Conservation (phyloP, 106 monocot species). For the Chionographis japonica region DNA sequence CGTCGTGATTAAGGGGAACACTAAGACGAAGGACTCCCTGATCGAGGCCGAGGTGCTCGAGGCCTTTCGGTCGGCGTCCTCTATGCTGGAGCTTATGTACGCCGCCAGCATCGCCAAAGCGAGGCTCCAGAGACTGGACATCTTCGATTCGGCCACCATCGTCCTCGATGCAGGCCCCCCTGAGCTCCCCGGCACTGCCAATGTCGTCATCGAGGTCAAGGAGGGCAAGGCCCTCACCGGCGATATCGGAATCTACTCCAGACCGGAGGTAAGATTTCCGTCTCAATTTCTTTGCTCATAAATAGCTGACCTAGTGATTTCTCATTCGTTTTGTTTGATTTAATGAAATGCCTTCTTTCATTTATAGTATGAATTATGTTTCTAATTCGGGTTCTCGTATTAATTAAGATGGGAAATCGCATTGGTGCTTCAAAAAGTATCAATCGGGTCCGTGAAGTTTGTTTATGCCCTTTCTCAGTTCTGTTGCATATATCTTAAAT, state of each 20-base stretch:
- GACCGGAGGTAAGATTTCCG: constrained; percentile 30
- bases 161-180: constrained; percentile 61
- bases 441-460: no score
- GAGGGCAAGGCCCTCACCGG: constrained; percentile 46
- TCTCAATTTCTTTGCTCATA: no score
- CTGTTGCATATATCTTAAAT: no score
- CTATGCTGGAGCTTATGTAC: constrained; percentile 59
- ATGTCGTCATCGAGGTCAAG: constrained; percentile 50
- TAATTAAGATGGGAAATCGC: no score
- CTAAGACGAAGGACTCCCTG: constrained; percentile 44
- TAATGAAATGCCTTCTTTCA: no score
- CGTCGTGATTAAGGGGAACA: constrained; percentile 52
- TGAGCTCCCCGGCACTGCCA: constrained; percentile 55
- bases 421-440: no score
- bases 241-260: constrained; percentile 36
- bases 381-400: no score
- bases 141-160: constrained; percentile 56
- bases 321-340: no score
- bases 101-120: constrained; percentile 46
- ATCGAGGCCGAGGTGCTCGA: constrained; percentile 62
- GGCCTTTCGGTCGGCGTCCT: constrained; percentile 24
- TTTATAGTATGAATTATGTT: no score
- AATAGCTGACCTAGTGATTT: no score
- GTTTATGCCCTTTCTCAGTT: no score
- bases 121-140: constrained; percentile 31